Evolutionary conservation across 306 rosid species (phyloP).

Genomic region (Benincasa hispida): DNA sequence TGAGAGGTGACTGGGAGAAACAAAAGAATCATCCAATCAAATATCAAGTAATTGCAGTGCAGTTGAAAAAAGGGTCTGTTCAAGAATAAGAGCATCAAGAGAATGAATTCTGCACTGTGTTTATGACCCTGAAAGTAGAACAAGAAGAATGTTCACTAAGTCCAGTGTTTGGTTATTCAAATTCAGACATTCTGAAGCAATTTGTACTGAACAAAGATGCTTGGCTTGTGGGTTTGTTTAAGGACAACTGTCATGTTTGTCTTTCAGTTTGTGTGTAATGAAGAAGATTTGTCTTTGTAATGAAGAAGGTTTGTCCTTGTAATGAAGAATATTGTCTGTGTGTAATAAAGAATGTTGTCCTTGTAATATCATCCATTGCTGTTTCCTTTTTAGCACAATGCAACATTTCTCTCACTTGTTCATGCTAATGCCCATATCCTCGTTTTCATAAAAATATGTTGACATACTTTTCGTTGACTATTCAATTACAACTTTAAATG

Average conservation of each 20-base stretch:
- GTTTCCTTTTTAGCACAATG: neutral
- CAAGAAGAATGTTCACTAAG: neutral
- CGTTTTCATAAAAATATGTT: neutral
- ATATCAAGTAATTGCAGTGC: slow-evolving; percentile 3
- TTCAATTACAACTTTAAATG: neutral
- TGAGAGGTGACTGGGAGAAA: neutral
- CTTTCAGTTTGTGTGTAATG: neutral
- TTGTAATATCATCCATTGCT: neutral
- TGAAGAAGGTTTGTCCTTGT: no score
- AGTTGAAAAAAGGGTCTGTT: neutral
- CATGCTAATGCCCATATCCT: neutral
- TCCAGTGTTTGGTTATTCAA: neutral
- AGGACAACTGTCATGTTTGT: slow-evolving; percentile 2
- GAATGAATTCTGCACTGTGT: neutral
- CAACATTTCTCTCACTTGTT: neutral
- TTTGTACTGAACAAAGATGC: neutral
- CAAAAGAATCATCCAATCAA: slow-evolving; percentile 1
- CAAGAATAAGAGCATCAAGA: slow-evolving; percentile 5
- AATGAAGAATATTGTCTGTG: neutral
- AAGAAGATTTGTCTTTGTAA: neutral
- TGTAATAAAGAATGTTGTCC: neutral
- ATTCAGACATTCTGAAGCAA: neutral
- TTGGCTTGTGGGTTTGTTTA: neutral
- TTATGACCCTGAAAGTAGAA: neutral
- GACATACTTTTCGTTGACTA: neutral